Percentiles rank a stretch among this genome's conserved stretches.
phyloP scores from a whole-genome alignment of 108 stramenopile species.

The Skeletonema marinoi region DNA sequence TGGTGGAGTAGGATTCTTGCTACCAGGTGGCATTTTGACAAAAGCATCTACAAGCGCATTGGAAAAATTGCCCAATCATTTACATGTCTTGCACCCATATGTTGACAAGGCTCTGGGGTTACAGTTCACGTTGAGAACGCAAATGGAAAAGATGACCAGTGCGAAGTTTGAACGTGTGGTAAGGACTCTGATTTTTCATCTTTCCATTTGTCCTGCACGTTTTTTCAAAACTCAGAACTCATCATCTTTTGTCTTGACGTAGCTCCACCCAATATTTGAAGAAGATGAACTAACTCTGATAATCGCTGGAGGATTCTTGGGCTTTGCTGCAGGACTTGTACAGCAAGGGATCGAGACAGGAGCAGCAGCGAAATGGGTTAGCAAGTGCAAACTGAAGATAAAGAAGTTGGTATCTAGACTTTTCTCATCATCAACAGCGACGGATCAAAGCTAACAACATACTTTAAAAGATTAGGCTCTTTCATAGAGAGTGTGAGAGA shows the following conservation, averaged over 20 bases:
- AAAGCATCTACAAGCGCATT: slow-evolving; percentile 56
- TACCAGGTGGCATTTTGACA: slow-evolving; percentile 41
- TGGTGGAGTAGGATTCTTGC: slow-evolving; percentile 47
- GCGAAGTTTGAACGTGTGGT: slow-evolving; percentile 89
- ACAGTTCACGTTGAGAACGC: slow-evolving; percentile 72
- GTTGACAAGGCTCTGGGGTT: slow-evolving; percentile 82
- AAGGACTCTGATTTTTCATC: slow-evolving; percentile 3
- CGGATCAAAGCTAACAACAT: background rate
- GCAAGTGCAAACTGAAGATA: background rate
- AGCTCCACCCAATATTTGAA: slow-evolving; percentile 93
- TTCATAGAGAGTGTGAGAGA: background rate
- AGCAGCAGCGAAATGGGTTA: slow-evolving; percentile 12
- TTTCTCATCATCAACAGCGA: background rate
- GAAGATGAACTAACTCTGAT: slow-evolving; percentile 97
- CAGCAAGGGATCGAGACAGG: slow-evolving; percentile 88
- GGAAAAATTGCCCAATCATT: slow-evolving; percentile 73
- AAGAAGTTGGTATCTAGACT: background rate
- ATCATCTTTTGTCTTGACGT: background rate
- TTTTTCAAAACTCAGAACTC: background rate
- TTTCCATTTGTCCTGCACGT: background rate
- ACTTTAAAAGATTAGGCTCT: background rate
- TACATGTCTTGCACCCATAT: slow-evolving; percentile 78
- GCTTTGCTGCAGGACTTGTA: slow-evolving; percentile 86
- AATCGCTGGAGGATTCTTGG: slow-evolving; percentile 89
- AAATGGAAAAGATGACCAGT: slow-evolving; percentile 88